These are phyloP conservation scores for Aspergillus pseudotamarii DNA, from an alignment of 2,329 filamentous ascomycete species.

Conservation along the genomic window DNA sequence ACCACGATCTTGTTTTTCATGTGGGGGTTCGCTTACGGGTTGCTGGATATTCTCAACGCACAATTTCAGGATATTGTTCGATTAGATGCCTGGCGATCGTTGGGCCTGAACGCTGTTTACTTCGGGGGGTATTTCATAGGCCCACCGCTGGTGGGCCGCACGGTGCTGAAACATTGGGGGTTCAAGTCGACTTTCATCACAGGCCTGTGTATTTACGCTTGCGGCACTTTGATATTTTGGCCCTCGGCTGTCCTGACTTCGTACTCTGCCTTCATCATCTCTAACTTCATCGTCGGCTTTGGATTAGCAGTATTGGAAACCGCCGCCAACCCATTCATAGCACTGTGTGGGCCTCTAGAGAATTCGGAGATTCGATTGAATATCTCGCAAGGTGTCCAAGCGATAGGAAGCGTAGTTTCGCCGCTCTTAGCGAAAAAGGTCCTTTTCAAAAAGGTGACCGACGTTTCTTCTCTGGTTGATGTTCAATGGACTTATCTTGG, in stretches of 20 bases:
- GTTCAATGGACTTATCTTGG: conserved; percentile 69
- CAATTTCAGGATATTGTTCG: conserved; percentile 59
- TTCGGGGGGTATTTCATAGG: conserved; percentile 62
- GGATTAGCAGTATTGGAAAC: conserved; percentile 64
- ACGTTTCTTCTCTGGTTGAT: conserved; percentile 58
- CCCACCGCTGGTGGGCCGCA: conserved; percentile 57
- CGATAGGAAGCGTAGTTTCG: conserved; percentile 61
- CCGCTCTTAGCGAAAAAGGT: conserved; percentile 62
- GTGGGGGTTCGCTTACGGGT: conserved; percentile 88
- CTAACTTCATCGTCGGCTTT: conserved; percentile 64
- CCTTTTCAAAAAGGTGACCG: conserved; percentile 54
- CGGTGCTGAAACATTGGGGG: conserved; percentile 60
- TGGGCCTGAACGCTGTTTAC: conserved; percentile 62
- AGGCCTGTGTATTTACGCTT: conserved; percentile 64
- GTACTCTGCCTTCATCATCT: conserved; percentile 62
- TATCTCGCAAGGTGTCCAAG: conserved; percentile 64
- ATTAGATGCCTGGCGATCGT: conserved; percentile 35
- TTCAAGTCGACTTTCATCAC: conserved; percentile 66
- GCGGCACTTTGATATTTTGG: conserved; percentile 65
- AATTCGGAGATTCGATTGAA: conserved; percentile 64
- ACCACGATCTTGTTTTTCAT: conserved; percentile 83
- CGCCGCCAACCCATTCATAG: conserved; percentile 64
- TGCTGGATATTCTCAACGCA: conserved; percentile 77
- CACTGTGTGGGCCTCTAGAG: conserved; percentile 62
- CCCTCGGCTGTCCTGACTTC: conserved; percentile 65